Evolutionary conservation across 345 rosid species (phyloP), one percentile per base, ranked within the genome.

Genomic region (Hibiscus syriacus): DNA sequence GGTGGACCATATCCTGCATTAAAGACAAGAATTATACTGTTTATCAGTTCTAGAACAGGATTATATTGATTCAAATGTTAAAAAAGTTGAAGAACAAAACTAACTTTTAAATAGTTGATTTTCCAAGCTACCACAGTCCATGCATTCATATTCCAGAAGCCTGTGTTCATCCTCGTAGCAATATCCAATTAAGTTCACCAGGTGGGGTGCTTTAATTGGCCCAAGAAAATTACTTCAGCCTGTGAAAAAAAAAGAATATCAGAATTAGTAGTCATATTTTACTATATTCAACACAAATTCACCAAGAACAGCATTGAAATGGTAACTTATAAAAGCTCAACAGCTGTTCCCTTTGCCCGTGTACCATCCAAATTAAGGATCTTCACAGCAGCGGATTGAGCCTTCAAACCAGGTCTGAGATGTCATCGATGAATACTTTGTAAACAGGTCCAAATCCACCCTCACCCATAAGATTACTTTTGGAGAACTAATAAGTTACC

Each of bases 261-360:
- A 38, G 57, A 67, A 22, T 20, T 23, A 14, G 5, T 2, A 2
- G 10, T 17, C 45, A 34, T 34, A 2, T 34, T 59, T 59, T 32
- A 8, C 14, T 4, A 9, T n/a, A 2, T 34, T 19, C 19, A n/a
- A n/a, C n/a, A n/a, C n/a, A n/a, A n/a, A n/a, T n/a, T n/a, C n/a
- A n/a, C n/a, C n/a, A n/a, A n/a, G 26, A 34, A 60, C 12, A 60
- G 3, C 19, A 39, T 20, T 14, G 23, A 62, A 38, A 61, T 38
- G 26, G 10, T 36, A 38, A 11, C 34, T 8, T 13, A 8, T 30
- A 16, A 22, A 38, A 34, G 17, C 78, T 74, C 62, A 87, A 89
- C 85, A 87, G 78, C 92, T 89, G 85, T 57, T 87, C 92, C 72
- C 72, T 80, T 4, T 87, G 86, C 2, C 92, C 92, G 92, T n/a